phyloP scores from a whole-genome alignment of 768 basidiomycete genomes.

The Tubosaeta sp. region DNA sequence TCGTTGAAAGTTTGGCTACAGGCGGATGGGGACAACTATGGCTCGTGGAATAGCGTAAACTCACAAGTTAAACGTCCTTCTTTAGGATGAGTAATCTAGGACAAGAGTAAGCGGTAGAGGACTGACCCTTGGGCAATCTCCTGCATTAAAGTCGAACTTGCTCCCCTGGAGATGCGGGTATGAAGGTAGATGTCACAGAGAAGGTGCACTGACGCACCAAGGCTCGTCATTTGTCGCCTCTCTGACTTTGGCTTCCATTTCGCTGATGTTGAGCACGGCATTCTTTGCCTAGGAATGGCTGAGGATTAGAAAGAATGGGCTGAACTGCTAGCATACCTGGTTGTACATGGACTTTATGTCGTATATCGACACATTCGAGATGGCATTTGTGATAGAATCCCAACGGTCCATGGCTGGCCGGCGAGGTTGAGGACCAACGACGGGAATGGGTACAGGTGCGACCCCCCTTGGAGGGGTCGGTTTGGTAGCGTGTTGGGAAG shows the following conservation, averaged over 20 bases:
- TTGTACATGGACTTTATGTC: constrained; percentile 94
- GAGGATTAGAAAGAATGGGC: constrained; percentile 1
- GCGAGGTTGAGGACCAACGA: not conserved
- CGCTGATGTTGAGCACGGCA: constrained; percentile 91
- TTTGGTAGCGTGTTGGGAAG: not conserved
- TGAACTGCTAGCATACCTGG: constrained; percentile 50
- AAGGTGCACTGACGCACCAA: constrained; percentile 58
- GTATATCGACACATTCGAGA: constrained; percentile 85
- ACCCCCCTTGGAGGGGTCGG: constrained; percentile 28
- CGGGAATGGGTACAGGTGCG: not conserved
- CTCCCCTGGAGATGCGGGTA: constrained; percentile 63
- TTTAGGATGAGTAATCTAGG: constrained; percentile 14
- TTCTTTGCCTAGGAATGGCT: constrained; percentile 75
- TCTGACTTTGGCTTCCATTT: constrained; percentile 94
- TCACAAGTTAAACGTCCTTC: constrained; percentile 96
- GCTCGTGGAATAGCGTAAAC: constrained; percentile 23
- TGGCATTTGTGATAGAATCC: constrained; percentile 66
- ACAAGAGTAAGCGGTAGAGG: not conserved
- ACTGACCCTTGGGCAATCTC: constrained; percentile 95
- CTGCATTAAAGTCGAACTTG: constrained; percentile 96
- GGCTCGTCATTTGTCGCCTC: constrained; percentile 98
- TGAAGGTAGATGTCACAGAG: not conserved
- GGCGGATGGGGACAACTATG: constrained; percentile 6
- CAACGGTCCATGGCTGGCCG: constrained; percentile 67
- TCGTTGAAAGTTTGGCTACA: constrained; percentile 95